These are phyloP conservation scores for Corylus americana DNA, from an alignment of 306 rosid species.

Conservation along the genomic window DNA sequence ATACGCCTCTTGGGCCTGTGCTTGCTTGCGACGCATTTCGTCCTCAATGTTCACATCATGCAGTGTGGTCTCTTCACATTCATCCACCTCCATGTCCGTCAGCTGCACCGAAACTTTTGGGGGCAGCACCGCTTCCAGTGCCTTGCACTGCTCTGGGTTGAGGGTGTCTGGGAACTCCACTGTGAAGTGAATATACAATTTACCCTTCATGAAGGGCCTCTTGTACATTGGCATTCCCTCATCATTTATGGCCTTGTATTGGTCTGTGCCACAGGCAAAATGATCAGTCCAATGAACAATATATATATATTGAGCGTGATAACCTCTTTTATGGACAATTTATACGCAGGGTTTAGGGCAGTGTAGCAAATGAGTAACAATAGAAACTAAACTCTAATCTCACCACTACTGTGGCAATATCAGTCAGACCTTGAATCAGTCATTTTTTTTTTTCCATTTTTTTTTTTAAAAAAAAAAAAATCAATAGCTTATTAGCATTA, in stretches of 20 bases:
- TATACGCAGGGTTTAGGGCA: not conserved
- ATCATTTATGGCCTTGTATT: constrained; percentile 80
- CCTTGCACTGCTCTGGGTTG: constrained; percentile 63
- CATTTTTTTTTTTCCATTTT: no score
- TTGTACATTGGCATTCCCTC: constrained; percentile 96
- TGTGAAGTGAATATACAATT: constrained; percentile 78
- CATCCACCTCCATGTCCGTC: constrained; percentile 89
- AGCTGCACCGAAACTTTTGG: constrained; percentile 54
- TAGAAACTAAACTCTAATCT: no score
- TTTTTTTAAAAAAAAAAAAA: no score
- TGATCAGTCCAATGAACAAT: not conserved
- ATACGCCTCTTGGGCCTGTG: constrained; percentile 70
- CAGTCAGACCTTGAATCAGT: no score
- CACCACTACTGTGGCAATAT: no score
- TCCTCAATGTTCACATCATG: constrained; percentile 88
- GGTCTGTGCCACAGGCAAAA: constrained; percentile 45
- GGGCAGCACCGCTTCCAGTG: constrained; percentile 63
- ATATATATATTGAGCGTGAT: not conserved
- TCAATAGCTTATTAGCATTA: no score
- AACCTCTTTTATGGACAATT: not conserved
- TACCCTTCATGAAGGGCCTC: constrained; percentile 96
- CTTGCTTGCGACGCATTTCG: constrained; percentile 73
- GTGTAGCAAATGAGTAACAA: no score
- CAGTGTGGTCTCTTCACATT: constrained; percentile 91
- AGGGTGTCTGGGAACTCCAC: constrained; percentile 83